Evolutionary conservation across 805 yeast species (phyloP), one percentile per base, ranked within the genome.

Genomic region (Peterozyma xylosa): DNA sequence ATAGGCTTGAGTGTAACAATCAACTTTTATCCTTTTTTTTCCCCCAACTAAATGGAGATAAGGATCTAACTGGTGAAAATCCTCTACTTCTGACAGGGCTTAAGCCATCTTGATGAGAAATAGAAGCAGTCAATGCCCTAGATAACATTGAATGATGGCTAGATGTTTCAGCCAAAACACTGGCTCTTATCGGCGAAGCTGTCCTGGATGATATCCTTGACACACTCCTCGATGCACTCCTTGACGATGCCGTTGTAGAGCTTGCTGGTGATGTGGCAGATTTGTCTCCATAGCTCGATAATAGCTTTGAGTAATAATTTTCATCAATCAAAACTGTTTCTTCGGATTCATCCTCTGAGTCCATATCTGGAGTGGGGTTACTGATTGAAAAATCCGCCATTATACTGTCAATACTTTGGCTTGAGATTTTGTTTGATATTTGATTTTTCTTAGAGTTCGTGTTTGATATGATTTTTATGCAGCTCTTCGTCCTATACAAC

Each of bases 11-110:
- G 27, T 21, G 27, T 21, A 21, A 5, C 27, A 21, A 21, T 21
- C 27, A 21, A 41, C 29, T 32, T 11, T n/a, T 13, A 37, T 37
- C 17, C n/a, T 49, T 47, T 45, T 50, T 53, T 16, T 50, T 51
- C 30, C 57, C 54, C 18, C 57, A 39, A 35, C 55, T 45, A 32
- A 62, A 60, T 2, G 66, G 66, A 30, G 64, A 59, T 18, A 60
- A 40, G 1, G 62, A 46, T 47, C 64, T 53, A 16, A 54, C 55
- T 3, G 63, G 64, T 0, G 63, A 59, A 29, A 57, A 53, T 0
- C 54, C 56, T 27, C 57, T 44, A 9, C 55, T 50, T 33, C 57
- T 47, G 10, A 30, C 33, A 5, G 46, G 46, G 13, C 13, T 34
- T 35, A 42, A 35, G 4, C 27, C 27, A 21, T 21, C 27, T 21